Evolutionary conservation across 805 yeast genomes (phyloP), one percentile per base, ranked within the genome.

Genomic region (Priceomyces castillae): DNA sequence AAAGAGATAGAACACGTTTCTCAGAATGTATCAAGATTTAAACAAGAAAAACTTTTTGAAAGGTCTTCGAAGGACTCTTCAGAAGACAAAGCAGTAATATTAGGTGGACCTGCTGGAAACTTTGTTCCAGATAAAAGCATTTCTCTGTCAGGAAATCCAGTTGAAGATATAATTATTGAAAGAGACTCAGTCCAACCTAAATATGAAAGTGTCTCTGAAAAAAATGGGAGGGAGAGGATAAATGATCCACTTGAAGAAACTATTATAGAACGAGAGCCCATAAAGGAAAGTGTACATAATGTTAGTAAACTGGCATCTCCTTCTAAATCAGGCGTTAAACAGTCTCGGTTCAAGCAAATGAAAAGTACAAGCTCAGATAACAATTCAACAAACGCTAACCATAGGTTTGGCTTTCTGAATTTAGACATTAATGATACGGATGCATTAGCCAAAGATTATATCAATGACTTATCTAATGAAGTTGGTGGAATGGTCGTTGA

Each of bases 401-500:
- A n/a, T n/a, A 16, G 34, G 15, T 28, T 11, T 10, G 15, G 4
- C n/a, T 28, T n/a, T 12, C 10, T n/a, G 15, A 28, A 11, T 5
- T 12, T 28, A 28, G 35, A 35, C 6, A 7, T 41, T 12, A 41
- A 25, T 20, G 41, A 41, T n/a, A 18, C 37, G 5, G 40, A 37
- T 26, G 18, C 40, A 14, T 26, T 37, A 17, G 84, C 79, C 0
- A 69, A 72, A 40, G 85, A 84, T 0, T 82, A 82, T 49, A 64
- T 71, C n/a, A 50, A 70, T 17, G 87, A 86, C 1, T 58, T 76
- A 49, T 81, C 78, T 52, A 86, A 79, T 46, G 86, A 82, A 50
- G 59, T 77, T 7, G 70, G 73, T 39, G 86, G 86, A 0, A 76
- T 77, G 11, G 74, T 82, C 0, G 73, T 82, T 16, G 77, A 77